Evolutionary conservation across 345 rosid genomes (phyloP), one percentile per base, ranked within the genome.

Genomic region (Combretum micranthum): DNA sequence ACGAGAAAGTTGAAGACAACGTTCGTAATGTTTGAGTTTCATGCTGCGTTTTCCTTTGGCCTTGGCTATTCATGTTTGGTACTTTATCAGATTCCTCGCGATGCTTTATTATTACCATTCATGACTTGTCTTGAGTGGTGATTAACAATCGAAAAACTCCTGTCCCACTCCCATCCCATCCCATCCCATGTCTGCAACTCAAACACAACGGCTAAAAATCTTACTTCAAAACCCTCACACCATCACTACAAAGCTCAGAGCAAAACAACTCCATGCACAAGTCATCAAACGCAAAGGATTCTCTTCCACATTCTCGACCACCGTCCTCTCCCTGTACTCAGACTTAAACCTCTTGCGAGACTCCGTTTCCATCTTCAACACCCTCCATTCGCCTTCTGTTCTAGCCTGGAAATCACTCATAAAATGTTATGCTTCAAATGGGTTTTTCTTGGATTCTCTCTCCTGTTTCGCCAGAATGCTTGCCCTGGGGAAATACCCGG

Each of bases 331-430:
- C 60, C 23, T 83, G 44, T 87, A 90, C 76, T 63, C 87, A 14
- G 76, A 75, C 64, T 78, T 82, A 44, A 76, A 67, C 56, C 86
- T 85, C 65, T 44, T 83, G 13, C 76, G 53, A 14, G 77, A 80
- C 47, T 78, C 85, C 13, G 66, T 78, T 45, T 60, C 59, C 60
- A 75, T 83, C 57, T 83, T 87, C 70, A 64, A 67, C 20, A 68
- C 82, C 47, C 85, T 83, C 19, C 63, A 47, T 60, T 69, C 77
- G 4, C 88, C 89, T 11, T 72, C 88, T 15, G 42, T 66, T 21
- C 86, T 76, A 42, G 94, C 94, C 52, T 90, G 87, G 82, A 87
- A 87, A 62, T 82, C 89, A 42, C 56, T 87, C 69, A 80, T 85
- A 65, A 75, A 76, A 71, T 85, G 89, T 65, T 82, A 75, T 71